Conservation (phyloP, 1,139 yeast species). For the Magnusiomyces magnusii region DNA sequence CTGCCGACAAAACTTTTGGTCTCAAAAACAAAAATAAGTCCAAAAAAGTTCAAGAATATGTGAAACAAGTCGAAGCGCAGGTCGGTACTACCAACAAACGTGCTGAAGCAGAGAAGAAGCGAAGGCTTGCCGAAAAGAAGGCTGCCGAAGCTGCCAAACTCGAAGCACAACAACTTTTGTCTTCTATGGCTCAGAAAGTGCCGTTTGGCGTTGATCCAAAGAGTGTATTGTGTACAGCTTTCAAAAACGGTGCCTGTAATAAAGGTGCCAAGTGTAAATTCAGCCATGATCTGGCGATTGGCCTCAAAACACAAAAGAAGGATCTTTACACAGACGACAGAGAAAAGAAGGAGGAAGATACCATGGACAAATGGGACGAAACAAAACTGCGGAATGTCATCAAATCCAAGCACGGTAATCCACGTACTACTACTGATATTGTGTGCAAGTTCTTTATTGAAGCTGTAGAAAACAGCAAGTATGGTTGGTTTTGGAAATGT, state of each 20-base stretch:
- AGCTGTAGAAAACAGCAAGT: constrained; percentile 95
- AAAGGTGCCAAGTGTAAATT: constrained; percentile 92
- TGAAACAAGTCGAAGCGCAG: constrained; percentile 68
- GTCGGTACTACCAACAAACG: constrained; percentile 52
- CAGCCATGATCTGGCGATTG: constrained; percentile 75
- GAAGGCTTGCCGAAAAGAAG: constrained; percentile 76
- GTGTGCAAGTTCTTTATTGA: constrained; percentile 92
- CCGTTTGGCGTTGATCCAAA: constrained; percentile 99
- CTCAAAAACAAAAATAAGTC: constrained; percentile 76
- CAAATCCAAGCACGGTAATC: constrained; percentile 88
- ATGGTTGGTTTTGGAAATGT: constrained; percentile 99
- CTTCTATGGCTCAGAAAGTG: constrained; percentile 59
- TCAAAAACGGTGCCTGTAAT: constrained; percentile 82
- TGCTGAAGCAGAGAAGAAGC: constrained; percentile 69
- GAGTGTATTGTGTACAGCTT: constrained; percentile 82
- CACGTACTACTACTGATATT: constrained; percentile 87
- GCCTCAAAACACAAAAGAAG: constrained; percentile 81
- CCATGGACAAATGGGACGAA: constrained; percentile 98
- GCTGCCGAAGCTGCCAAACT: constrained; percentile 85
- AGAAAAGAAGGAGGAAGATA: constrained; percentile 64
- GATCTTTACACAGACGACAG: constrained; percentile 91
- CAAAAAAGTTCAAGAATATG: constrained; percentile 80
- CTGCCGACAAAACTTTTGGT: constrained; percentile 91
- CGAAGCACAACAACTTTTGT: constrained; percentile 76
- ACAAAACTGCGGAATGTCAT: constrained; percentile 85